Base-by-base conservation (phyloP, 768 basidiomycete genomes). In the Boletales sp. region DNA sequence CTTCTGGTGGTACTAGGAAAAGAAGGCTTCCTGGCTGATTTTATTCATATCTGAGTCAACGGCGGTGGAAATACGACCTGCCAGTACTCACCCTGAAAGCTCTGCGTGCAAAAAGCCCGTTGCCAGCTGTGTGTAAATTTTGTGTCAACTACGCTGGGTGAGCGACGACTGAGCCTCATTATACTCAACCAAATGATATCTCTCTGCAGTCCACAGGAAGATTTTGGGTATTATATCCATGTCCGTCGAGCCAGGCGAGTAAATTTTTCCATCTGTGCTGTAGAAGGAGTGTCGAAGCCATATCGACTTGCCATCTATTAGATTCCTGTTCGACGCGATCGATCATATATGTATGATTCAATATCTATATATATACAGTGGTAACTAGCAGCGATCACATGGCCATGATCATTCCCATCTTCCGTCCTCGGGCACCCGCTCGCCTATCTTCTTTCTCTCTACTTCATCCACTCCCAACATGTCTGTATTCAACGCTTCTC, bases 401-500 rank as follows among this genome's bases (percentile, higher is more conserved):
- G 49, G 25, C 25, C 25, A 28, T 13, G 33, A 34, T 13, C 33
- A 13, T 14, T 34, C 25, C 5, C 25, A 28, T 28, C 25, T 7
- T 41, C 9, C 15, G 14, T 19, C 25, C 31, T 11, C 54, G 44
- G 55, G 41, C 17, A 30, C 11, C 49, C 56, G 49, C 21, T 31
- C 14, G 33, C 36, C n/a, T 21, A 6, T 44, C 34, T 21, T 17
- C 35, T 18, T n/a, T 37, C 48, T 54, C 57, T 61, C 61, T 28
- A 6, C 25, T 28, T 28, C 25, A 28, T 28, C 25, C 25, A 28
- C 25, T 28, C 3, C 7, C 25, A 28, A 53, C 46, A 90, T 90
- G 88, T 85, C 88, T 31, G 68, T 93, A 46, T 93, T 93, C 79
- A 87, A 87, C 66, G 76, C 86, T 38, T 80, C 87, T 45, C 83